Evolutionary conservation across 2,329 filamentous ascomycete species (phyloP), one percentile per base, ranked within the genome.

Genomic region (Aspergillus fumigatiaffinis): DNA sequence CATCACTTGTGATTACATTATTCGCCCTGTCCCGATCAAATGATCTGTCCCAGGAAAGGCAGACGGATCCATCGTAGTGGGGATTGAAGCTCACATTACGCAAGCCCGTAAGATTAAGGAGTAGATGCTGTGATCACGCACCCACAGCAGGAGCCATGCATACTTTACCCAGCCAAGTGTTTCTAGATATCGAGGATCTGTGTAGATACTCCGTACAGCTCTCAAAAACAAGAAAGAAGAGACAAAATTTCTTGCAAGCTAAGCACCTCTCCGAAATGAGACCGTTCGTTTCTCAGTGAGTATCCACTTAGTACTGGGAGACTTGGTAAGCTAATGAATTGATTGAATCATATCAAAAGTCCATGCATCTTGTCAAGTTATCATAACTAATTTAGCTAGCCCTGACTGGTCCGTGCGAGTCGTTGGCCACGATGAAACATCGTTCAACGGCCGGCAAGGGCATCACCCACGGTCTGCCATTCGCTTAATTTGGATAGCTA

Each of bases 381-480:
- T 35, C 14, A 4, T 35, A 35, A 17, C 17, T 38, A 7, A 17
- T 14, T 38, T 38, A 38, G 5, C 51, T 52, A 57, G 50, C 26
- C 51, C 47, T 49, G 51, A 51, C 49, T 58, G 60, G 60, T 62
- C 58, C 53, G 60, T 62, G 60, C 59, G 57, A 57, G 61, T 61
- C 61, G 38, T 41, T 50, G 48, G 52, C 38, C 48, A 57, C 51
- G 48, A 54, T 64, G 62, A 64, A 63, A 64, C 62, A 49, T 55
- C 50, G 58, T 55, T 38, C 52, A 61, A 46, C 20, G 49, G 44
- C 32, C 32, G 12, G 32, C 32, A 35, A 35, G 32, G 51, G 56
- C 50, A 55, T 49, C 54, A 56, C 55, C 54, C 50, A 23, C 50
- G 48, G 46, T 48, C 44, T 49, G 32, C 14, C 14, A 7, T 38